Evolutionary conservation across 2,329 filamentous ascomycete genomes (phyloP).

Genomic region (Neocatenulostroma microsporum): DNA sequence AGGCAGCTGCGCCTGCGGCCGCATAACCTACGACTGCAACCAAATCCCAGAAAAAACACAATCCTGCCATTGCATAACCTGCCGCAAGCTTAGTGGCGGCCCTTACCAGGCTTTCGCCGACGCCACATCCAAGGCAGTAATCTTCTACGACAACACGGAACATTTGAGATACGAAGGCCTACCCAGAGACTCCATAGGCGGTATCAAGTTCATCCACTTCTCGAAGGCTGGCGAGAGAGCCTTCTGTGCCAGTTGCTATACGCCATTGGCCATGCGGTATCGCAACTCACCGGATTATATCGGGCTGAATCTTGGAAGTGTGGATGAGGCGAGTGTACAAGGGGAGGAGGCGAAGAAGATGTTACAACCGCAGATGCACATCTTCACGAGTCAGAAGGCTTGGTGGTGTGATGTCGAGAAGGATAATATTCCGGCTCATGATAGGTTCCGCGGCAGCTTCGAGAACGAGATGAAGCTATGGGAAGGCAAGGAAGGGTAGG

Average conservation of each 20-base stretch:
- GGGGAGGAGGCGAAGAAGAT: constrained; percentile 12
- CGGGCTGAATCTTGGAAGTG: constrained; percentile 10
- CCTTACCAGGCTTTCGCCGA: constrained; percentile 16
- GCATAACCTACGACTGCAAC: constrained; percentile 18
- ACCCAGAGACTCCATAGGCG: constrained; percentile 13
- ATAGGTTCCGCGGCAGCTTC: constrained; percentile 11
- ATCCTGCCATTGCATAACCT: constrained; percentile 19
- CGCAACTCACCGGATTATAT: constrained; percentile 9
- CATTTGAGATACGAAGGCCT: constrained; percentile 16
- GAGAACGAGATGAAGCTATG: too few relatives aligned
- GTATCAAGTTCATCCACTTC: constrained; percentile 12
- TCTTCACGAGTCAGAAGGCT: constrained; percentile 18
- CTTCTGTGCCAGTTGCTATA: constrained; percentile 16
- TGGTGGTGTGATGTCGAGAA: constrained; percentile 13
- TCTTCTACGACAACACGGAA: constrained; percentile 15
- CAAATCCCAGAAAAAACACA: constrained; percentile 7
- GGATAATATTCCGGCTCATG: constrained; percentile 12
- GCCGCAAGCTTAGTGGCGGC: constrained; percentile 19
- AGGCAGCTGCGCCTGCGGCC: constrained; percentile 19
- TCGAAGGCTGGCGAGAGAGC: constrained; percentile 14
- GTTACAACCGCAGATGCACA: constrained; percentile 13
- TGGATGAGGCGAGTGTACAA: constrained; percentile 16
- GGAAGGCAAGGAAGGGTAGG: too few relatives aligned
- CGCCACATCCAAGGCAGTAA: constrained; percentile 10
- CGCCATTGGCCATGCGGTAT: constrained; percentile 20